Evolutionary conservation across 352 stramenopile species (phyloP).

Genomic region (Phytophthora kernoviae): DNA sequence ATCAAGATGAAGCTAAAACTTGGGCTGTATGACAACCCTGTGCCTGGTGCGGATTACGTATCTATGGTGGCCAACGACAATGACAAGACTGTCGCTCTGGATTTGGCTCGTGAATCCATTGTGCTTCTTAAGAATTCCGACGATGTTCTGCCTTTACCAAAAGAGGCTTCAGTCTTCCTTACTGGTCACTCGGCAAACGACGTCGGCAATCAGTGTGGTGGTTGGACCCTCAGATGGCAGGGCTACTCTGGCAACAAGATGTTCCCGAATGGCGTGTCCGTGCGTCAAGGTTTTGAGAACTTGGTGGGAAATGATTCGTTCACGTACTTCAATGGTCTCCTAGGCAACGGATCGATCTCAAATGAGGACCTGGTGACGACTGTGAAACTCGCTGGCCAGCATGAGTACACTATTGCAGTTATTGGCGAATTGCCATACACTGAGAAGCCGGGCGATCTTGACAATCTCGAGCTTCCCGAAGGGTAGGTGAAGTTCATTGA

Average conservation of each 20-base stretch:
- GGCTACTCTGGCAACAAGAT: slow-evolving; percentile 58
- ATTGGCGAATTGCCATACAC: slow-evolving; percentile 78
- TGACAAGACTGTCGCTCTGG: slow-evolving; percentile 51
- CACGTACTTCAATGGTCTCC: slow-evolving; percentile 56
- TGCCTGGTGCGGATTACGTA: slow-evolving; percentile 51
- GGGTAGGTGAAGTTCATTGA: slow-evolving; percentile 76
- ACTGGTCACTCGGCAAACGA: slow-evolving; percentile 64
- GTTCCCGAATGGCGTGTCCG: slow-evolving; percentile 49
- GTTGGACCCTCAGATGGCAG: slow-evolving; percentile 86
- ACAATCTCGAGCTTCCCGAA: slow-evolving; percentile 57
- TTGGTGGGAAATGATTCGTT: slow-evolving; percentile 30
- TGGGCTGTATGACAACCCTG: slow-evolving; percentile 64
- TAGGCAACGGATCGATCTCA: slow-evolving; percentile 47
- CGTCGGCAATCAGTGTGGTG: slow-evolving; percentile 67
- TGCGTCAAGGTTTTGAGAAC: slow-evolving; percentile 38
- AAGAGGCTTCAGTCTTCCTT: slow-evolving; percentile 52
- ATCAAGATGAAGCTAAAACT: slow-evolving; percentile 76
- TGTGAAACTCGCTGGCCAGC: slow-evolving; percentile 43
- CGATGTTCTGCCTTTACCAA: slow-evolving; percentile 44
- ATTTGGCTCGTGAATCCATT: slow-evolving; percentile 74
- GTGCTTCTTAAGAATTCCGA: slow-evolving; percentile 81
- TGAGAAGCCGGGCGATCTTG: slow-evolving; percentile 84
- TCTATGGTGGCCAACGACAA: slow-evolving; percentile 42
- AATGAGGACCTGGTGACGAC: slow-evolving; percentile 42
- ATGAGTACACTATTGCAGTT: slow-evolving; percentile 67